Evolutionary conservation across 495 filamentous ascomycete genomes (phyloP).

Genomic region (Immersiella caudata): DNA sequence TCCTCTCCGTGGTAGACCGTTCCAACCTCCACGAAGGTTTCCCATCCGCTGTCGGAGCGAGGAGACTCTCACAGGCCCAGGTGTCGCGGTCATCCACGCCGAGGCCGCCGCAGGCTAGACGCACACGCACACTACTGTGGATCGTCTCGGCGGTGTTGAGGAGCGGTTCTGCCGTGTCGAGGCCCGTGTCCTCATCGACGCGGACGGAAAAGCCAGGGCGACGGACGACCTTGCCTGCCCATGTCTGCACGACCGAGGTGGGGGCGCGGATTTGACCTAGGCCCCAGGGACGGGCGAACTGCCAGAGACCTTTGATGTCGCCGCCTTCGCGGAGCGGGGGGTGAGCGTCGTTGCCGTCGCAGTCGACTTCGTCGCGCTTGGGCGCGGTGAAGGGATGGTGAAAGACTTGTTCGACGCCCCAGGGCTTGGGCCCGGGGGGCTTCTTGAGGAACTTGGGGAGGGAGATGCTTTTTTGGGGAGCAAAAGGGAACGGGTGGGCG

Average conservation of each 20-base stretch:
- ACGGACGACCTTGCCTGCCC: constrained; percentile 35
- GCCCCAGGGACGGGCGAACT: constrained; percentile 33
- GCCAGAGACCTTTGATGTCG: constrained; percentile 28
- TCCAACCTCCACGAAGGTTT: constrained; percentile 30
- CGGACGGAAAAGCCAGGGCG: constrained; percentile 34
- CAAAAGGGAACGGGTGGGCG: constrained; percentile 38
- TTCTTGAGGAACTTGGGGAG: constrained; percentile 19
- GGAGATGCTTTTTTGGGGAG: constrained; percentile 14
- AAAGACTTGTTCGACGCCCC: constrained; percentile 20
- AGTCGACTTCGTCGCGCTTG: constrained; percentile 27
- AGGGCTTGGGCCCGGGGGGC: constrained; percentile 23
- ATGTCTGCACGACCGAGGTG: constrained; percentile 23
- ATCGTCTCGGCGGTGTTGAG: constrained; percentile 34
- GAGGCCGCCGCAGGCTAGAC: constrained; percentile 33
- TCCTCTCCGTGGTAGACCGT: constrained; percentile 7
- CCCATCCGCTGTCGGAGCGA: background rate
- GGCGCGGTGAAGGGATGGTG: constrained; percentile 11
- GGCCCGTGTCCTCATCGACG: constrained; percentile 37
- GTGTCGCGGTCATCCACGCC: constrained; percentile 31
- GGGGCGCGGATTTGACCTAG: constrained; percentile 33
- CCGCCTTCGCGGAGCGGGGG: constrained; percentile 15
- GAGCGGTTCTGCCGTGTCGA: constrained; percentile 37
- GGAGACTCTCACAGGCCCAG: constrained; percentile 33
- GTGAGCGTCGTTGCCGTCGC: constrained; percentile 27
- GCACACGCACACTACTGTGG: constrained; percentile 31